A percentile compares a stretch with the other conserved stretches of the same genome.
Conservation (phyloP, 768 basidiomycete species). For the Termitomyces sp. region DNA sequence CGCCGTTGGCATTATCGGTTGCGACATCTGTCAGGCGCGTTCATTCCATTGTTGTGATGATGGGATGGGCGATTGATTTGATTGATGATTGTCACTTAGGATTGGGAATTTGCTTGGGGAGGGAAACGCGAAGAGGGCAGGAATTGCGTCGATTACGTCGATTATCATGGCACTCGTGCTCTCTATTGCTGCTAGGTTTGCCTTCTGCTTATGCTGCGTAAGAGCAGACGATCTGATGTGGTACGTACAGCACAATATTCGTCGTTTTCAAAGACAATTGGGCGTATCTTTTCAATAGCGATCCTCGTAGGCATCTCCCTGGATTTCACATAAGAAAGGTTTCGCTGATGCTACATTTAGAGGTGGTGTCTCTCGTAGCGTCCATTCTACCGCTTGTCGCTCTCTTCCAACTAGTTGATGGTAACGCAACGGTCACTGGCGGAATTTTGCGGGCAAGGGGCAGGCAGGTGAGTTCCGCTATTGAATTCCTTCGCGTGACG, state of each 20-base stretch:
- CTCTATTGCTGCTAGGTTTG: constrained; percentile 58
- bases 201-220: neutral
- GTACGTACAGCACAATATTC: constrained; percentile 39
- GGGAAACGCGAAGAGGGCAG: constrained; percentile 66
- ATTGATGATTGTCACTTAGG: constrained; percentile 25
- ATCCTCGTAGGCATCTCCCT: constrained; percentile 40
- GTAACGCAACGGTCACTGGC: constrained; percentile 54
- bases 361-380: constrained; percentile 57
- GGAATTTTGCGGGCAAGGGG: constrained; percentile 84
- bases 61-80: neutral
- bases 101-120: constrained; percentile 90
- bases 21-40: constrained; percentile 79
- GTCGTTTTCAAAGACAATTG: constrained; percentile 62
- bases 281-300: constrained; percentile 71
- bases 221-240: neutral
- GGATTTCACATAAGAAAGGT: neutral
- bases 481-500: neutral
- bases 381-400: constrained; percentile 70
- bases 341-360: constrained; percentile 18
- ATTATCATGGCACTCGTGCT: constrained; percentile 61
- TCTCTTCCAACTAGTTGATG: constrained; percentile 85
- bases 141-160: constrained; percentile 56
- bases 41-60: neutral
- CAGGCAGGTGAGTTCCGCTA: constrained; percentile 44
- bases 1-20: constrained; percentile 76